Evolutionary conservation across 331 rosid genomes (phyloP), one percentile per base, ranked within the genome.

Genomic region (Dryas integrifolia): DNA sequence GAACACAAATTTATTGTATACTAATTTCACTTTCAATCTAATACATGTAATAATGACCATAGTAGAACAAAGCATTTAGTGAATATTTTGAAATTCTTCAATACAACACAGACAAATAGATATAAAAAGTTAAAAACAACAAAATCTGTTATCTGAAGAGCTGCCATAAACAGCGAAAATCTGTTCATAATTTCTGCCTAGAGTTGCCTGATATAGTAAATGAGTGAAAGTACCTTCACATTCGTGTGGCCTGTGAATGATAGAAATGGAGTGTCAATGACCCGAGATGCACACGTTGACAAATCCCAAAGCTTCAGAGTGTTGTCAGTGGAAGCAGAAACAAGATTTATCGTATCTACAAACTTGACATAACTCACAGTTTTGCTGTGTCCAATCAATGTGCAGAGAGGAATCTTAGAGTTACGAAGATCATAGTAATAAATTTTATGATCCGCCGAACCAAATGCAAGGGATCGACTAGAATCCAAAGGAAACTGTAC

Each of bases 261-360:
- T 67, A 86, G 96, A 68, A 89, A 56, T 0, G 99, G 99, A 3
- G 96, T 62, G 78, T 92, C 96, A 65, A 86, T 73, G 70, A 95
- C 90, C 48, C 90, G 97, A 77, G 99, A 85, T 12, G 96, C 1
- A 44, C 89, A 91, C 15, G 59, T 21, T 7, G 99, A 92, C 87
- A 95, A 79, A 86, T 95, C 99, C 99, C 99, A 95, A 71, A 92
- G 99, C 96, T 90, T 95, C 79, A 95, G 70, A 39, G 96, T 80
- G 83, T 92, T 95, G 76, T 95, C 99, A 0, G 93, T 95, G 78
- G 99, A 95, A 1, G 99, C 81, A 48, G 99, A 95, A 75, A 88
- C 96, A 48, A 95, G 86, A 75, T 64, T 92, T 40, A 6, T 82
- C 4, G 81, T 21, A 75, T 92, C 97, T 39, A 91, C 86, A 82